Evolutionary conservation across 2,329 filamentous ascomycete genomes (phyloP), one percentile per base, ranked within the genome.

Genomic region (Pyricularia sp.): DNA sequence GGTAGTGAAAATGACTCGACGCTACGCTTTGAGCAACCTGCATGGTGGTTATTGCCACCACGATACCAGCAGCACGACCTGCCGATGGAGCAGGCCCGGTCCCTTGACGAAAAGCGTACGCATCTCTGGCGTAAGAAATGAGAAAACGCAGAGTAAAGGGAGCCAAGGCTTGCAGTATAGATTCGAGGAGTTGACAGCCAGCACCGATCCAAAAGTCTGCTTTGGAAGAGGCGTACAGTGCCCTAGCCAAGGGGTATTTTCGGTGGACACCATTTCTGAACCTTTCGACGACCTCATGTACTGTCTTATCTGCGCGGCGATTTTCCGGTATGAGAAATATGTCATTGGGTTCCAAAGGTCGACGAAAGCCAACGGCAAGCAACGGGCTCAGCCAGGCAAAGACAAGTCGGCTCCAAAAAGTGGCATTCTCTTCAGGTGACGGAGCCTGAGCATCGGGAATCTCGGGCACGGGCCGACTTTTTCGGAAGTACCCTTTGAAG

Each of bases 141-240:
- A 65, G 63, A n/a, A 28, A 65, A 26, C 63, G 63, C 25, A 65
- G 63, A 17, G 63, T 65, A 25, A 65, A 65, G 9, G 63, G 63
- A 26, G 63, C 63, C 26, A 65, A 12, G 2, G 28, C 28, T 31
- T 65, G 25, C 25, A 65, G 28, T 2, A 65, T 31, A 20, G 23
- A 26, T n/a, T 26, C 63, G 11, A 65, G 9, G 2, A 65, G 28
- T n/a, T 31, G 23, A 31, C 7, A 31, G 11, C 26, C 63, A n/a
- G 23, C 63, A 31, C 63, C 63, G 9, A 31, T 12, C 63, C 7
- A 65, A 31, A 65, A 26, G 23, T 65, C 28, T 10, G 23, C 10
- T 31, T 31, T 26, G 63, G 31, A 65, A 31, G 63, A n/a, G 9
- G 20, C 10, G 26, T 65, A 65, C 7, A 65, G 23, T 14, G 63